Evolutionary conservation across 1,284 basidiomycete genomes (phyloP).

Genomic region (Inonotus hispidus): DNA sequence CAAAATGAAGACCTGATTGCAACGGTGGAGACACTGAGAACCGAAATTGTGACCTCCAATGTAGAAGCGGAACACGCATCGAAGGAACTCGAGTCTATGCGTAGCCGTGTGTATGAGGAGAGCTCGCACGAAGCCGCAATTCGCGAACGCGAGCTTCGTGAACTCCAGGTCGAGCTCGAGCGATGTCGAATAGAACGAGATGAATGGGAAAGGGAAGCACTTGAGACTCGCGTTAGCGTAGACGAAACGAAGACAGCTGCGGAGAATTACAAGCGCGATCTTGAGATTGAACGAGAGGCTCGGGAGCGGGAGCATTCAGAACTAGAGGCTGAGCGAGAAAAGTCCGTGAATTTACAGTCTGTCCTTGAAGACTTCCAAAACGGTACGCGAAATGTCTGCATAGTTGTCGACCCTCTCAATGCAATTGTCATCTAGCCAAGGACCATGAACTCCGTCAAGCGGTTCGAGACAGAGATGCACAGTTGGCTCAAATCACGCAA

Average conservation of each 20-base stretch:
- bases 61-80: constrained; percentile 68
- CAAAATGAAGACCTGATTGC: constrained; percentile 70
- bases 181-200: constrained; percentile 79
- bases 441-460: constrained; percentile 76
- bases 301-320: constrained; percentile 49
- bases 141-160: constrained; percentile 77
- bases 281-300: constrained; percentile 59
- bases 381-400: constrained; percentile 45
- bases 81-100: constrained; percentile 62
- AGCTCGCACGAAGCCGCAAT: constrained; percentile 64
- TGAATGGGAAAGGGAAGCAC: constrained; percentile 78
- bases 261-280: constrained; percentile 57
- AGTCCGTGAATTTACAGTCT: constrained; percentile 80
- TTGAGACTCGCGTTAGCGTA: constrained; percentile 66
- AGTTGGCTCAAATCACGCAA: constrained; percentile 64
- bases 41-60: constrained; percentile 71
- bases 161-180: constrained; percentile 79
- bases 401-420: constrained; percentile 17
- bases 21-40: constrained; percentile 71
- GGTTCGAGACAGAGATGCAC: constrained; percentile 75
- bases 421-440: constrained; percentile 46
- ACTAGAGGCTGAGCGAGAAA: constrained; percentile 68
- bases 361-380: constrained; percentile 94
- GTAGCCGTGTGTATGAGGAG: constrained; percentile 55
- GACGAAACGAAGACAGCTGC: constrained; percentile 62